Percentiles rank a stretch among this genome's conserved stretches.
phyloP scores from a whole-genome alignment of 805 yeast genomes.

The Torulaspora indica region DNA sequence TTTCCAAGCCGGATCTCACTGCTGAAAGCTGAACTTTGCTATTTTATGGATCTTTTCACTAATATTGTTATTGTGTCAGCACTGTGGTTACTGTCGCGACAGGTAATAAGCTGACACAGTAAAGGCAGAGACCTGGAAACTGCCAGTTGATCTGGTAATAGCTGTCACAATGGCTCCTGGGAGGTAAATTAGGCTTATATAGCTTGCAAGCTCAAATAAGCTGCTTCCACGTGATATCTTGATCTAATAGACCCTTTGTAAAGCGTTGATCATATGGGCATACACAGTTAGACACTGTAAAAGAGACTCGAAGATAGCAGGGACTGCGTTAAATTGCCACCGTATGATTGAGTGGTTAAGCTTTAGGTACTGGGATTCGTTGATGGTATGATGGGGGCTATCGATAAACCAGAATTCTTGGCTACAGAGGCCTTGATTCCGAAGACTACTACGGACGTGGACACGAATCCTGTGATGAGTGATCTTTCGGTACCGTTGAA shows the following conservation, averaged over 20 bases:
- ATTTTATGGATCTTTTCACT: too few relatives aligned
- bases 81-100: neutral
- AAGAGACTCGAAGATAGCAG: neutral
- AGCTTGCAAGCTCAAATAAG: neutral
- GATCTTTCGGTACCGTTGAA: constrained; percentile 23
- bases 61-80: too few relatives aligned
- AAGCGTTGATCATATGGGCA: neutral
- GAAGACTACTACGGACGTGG: constrained; percentile 32
- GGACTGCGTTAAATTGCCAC: neutral
- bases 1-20: too few relatives aligned
- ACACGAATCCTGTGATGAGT: constrained; percentile 32
- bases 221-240: neutral
- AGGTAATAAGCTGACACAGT: neutral
- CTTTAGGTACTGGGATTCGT: constrained; percentile 4
- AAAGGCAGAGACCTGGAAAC: neutral
- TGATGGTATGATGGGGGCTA: constrained; percentile 5
- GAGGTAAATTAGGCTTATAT: neutral
- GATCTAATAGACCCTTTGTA: neutral
- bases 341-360: neutral
- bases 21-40: too few relatives aligned
- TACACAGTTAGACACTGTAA: too few relatives aligned
- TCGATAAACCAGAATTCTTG: constrained; percentile 24
- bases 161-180: neutral
- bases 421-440: constrained; percentile 25
- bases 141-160: too few relatives aligned